Conservation (phyloP, 805 yeast genomes). For the Wickerhamomyces bovis region DNA sequence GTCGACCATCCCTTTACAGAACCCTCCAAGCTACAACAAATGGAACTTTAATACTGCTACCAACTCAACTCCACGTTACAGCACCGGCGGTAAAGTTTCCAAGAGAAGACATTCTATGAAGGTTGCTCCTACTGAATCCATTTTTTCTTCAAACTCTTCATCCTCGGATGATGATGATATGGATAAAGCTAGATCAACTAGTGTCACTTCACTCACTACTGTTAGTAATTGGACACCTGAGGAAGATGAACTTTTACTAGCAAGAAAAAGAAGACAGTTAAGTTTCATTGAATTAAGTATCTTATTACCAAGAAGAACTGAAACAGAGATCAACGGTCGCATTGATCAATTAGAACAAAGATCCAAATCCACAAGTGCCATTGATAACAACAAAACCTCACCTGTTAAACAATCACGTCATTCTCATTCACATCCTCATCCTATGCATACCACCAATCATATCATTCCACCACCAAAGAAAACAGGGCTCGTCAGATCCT, state of each 20-base stretch:
- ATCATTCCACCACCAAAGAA: not conserved
- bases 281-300: constrained; percentile 69
- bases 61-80: not conserved
- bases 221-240: constrained; percentile 44
- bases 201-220: not conserved
- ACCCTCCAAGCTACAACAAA: not conserved
- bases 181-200: not conserved
- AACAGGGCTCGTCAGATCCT: constrained; percentile 3
- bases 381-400: not conserved
- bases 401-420: not conserved
- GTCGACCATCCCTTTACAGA: not conserved
- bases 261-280: constrained; percentile 50
- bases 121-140: constrained; percentile 3
- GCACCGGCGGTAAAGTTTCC: not conserved
- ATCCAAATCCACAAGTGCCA: constrained; percentile 1
- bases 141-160: constrained; percentile 1
- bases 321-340: constrained; percentile 64
- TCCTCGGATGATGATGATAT: constrained; percentile 11
- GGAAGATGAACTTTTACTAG: constrained; percentile 62
- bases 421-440: constrained; percentile 4
- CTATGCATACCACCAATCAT: constrained; percentile 1
- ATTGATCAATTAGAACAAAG: constrained; percentile 38
- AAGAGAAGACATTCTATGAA: constrained; percentile 8
- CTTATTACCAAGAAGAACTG: constrained; percentile 65
- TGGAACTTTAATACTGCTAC: not conserved